A percentile compares a stretch with the other conserved stretches of the same genome.
Evolutionary conservation across 441 rosid species (phyloP).

Genomic region (Biscutella laevigata): DNA sequence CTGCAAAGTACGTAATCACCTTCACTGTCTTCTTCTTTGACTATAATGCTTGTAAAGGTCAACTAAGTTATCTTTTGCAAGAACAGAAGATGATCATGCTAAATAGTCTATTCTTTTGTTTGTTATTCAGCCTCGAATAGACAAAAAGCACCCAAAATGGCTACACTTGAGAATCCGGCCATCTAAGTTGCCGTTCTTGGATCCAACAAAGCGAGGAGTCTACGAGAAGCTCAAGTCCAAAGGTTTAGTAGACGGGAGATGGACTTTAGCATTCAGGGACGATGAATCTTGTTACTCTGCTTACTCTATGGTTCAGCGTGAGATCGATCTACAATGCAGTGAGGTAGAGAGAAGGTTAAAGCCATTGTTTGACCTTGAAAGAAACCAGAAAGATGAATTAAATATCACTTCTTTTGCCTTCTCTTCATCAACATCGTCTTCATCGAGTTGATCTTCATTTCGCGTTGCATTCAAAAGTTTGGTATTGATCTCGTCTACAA

Average conservation of each 20-base stretch:
- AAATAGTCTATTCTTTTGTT: neutral
- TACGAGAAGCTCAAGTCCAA: slow-evolving; percentile 44
- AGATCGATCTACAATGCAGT: slow-evolving; percentile 48
- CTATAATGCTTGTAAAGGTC: neutral
- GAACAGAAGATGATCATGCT: neutral
- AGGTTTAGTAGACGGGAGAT: slow-evolving; percentile 82
- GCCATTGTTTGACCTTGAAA: slow-evolving; percentile 54
- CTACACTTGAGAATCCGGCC: slow-evolving; percentile 88
- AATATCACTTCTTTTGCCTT: slow-evolving; percentile 5
- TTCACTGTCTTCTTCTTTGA: neutral
- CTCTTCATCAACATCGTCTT: slow-evolving; percentile 15
- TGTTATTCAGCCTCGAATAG: slow-evolving; percentile 63
- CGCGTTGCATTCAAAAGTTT: neutral
- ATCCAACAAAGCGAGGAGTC: slow-evolving; percentile 41
- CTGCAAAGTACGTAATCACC: slow-evolving; percentile 27
- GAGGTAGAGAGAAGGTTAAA: slow-evolving; percentile 70
- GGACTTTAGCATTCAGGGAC: slow-evolving; percentile 84
- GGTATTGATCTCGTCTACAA: neutral
- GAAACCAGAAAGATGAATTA: slow-evolving; percentile 30
- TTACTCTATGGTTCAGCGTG: slow-evolving; percentile 54
- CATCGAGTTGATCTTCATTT: slow-evolving; percentile 1
- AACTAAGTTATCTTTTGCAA: no score
- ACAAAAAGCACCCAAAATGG: slow-evolving; percentile 79
- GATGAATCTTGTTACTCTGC: slow-evolving; percentile 73
- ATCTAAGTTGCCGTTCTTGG: slow-evolving; percentile 52